Evolutionary conservation across 192 early-diverging fungal species (phyloP).

Genomic region (Coemansia sp.): DNA sequence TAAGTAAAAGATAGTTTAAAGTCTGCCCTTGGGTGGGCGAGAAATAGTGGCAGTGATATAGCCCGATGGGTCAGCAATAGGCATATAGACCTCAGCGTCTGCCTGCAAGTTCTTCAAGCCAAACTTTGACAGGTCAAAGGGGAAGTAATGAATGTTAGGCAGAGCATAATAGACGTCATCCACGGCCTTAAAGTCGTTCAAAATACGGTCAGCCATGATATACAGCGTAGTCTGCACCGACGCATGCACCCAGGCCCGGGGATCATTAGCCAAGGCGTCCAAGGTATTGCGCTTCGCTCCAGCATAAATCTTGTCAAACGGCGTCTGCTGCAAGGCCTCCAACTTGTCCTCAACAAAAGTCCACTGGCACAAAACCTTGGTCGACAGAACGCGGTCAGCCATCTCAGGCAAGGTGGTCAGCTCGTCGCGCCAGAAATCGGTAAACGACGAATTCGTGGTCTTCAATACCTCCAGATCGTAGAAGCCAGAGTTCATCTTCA

Average conservation of each 20-base stretch:
- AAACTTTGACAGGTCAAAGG: constrained; percentile 70
- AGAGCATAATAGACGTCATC: constrained; percentile 69
- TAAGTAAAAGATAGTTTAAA: constrained; percentile 36
- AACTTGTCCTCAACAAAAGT: constrained; percentile 36
- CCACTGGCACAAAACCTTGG: constrained; percentile 73
- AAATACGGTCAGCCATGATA: constrained; percentile 69
- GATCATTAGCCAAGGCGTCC: constrained; percentile 76
- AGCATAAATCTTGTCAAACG: constrained; percentile 62
- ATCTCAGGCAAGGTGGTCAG: constrained; percentile 75
- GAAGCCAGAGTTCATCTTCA: constrained; percentile 67
- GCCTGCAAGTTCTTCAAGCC: constrained; percentile 69
- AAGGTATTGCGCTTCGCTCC: constrained; percentile 68
- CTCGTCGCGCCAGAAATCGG: constrained; percentile 71
- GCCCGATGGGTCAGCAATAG: constrained; percentile 75
- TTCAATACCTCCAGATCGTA: constrained; percentile 76
- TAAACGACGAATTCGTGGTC: constrained; percentile 82
- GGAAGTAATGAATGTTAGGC: constrained; percentile 81
- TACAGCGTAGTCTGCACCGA: constrained; percentile 84
- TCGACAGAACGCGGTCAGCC: constrained; percentile 79
- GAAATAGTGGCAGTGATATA: constrained; percentile 72
- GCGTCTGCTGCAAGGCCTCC: constrained; percentile 33
- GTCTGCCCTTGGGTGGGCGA: constrained; percentile 48
- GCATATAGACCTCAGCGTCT: constrained; percentile 75
- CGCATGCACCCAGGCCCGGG: constrained; percentile 62
- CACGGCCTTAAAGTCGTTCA: constrained; percentile 62